These are phyloP conservation scores for Pseudevernia furfuracea DNA, from an alignment of 495 filamentous ascomycete genomes.

Conservation along the genomic window DNA sequence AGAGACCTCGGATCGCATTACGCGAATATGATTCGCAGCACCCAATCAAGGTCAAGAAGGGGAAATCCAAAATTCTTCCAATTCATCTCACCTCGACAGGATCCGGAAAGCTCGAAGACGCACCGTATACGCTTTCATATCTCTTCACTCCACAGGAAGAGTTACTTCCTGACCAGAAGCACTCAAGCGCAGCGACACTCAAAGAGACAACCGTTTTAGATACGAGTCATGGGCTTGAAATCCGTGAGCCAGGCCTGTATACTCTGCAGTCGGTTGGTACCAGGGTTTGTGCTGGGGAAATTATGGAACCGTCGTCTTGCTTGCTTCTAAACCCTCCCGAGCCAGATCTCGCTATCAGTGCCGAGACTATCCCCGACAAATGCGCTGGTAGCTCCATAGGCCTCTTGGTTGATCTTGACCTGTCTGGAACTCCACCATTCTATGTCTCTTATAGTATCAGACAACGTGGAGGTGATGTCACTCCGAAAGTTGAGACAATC, in stretches of 20 bases:
- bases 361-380: conserved; percentile 81
- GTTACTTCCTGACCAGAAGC: conserved; percentile 55
- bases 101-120: conserved; percentile 34
- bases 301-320: conserved; percentile 86
- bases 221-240: conserved; percentile 42
- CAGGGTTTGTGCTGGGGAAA: conserved; percentile 74
- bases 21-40: conserved; percentile 65
- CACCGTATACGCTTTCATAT: conserved; percentile 55
- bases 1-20: conserved; percentile 67
- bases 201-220: conserved; percentile 48
- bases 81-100: conserved; percentile 59
- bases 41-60: conserved; percentile 75
- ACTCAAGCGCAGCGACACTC: conserved; percentile 44
- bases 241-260: conserved; percentile 78
- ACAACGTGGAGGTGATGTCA: conserved; percentile 48
- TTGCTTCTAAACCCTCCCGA: conserved; percentile 83
- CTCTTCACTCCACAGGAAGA: conserved; percentile 61
- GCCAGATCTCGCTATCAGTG: conserved; percentile 62
- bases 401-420: conserved; percentile 73
- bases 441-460: conserved; percentile 62
- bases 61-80: conserved; percentile 59
- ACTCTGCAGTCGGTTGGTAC: conserved; percentile 69
- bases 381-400: conserved; percentile 91
- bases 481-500: conserved; percentile 44
- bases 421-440: conserved; percentile 89